Evolutionary conservation across 768 basidiomycete species (phyloP).

Genomic region (Suillus bovinus): DNA sequence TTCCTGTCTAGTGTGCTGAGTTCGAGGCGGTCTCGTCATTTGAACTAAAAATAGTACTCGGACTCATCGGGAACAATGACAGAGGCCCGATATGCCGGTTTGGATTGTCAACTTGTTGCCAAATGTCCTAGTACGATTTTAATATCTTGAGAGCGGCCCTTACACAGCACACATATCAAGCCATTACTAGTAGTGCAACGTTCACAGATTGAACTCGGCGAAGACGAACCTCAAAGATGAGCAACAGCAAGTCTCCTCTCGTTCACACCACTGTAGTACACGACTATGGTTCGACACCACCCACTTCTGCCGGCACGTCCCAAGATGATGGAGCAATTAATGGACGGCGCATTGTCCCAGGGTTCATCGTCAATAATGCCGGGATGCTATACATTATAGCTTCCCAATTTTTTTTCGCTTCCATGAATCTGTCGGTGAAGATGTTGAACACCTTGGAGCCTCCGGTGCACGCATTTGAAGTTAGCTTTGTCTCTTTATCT

Average conservation of each 20-base stretch:
- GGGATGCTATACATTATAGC: constrained; percentile 63
- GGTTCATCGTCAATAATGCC: constrained; percentile 39
- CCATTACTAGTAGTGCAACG: background rate
- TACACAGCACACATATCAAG: background rate
- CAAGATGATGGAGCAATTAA: background rate
- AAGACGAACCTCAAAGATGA: background rate
- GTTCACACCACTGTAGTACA: background rate
- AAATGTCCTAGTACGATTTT: no score
- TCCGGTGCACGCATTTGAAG: constrained; percentile 60
- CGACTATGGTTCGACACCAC: background rate
- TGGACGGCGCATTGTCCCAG: background rate
- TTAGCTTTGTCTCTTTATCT: constrained; percentile 23
- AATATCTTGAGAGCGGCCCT: no score
- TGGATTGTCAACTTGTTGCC: no score
- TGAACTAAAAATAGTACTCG: background rate
- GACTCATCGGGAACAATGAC: no score
- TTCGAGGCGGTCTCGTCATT: no score
- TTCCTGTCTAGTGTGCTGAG: background rate
- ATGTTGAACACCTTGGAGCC: constrained; percentile 55
- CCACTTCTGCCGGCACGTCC: no score
- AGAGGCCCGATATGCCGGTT: no score
- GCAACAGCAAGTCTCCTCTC: background rate
- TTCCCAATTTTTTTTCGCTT: constrained; percentile 59
- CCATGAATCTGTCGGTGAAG: constrained; percentile 67
- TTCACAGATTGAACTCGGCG: background rate